Conservation (phyloP, 1,284 basidiomycete genomes). For the Pseudozyma tsukubaensis region DNA sequence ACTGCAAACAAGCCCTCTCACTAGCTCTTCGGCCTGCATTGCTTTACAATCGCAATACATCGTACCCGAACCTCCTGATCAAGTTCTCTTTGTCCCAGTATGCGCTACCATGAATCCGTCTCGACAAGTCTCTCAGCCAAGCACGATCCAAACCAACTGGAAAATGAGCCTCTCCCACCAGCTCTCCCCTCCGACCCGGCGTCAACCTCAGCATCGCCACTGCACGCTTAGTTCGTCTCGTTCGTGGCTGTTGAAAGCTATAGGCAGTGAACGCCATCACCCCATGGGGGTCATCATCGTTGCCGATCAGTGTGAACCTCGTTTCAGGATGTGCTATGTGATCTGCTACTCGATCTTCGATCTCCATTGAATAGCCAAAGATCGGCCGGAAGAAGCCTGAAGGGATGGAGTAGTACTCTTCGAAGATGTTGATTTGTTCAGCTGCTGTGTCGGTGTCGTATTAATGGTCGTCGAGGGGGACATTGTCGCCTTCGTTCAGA, state of each 20-base stretch:
- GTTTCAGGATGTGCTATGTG: neutral
- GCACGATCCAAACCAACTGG: neutral
- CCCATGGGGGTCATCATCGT: neutral
- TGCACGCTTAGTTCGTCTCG: neutral
- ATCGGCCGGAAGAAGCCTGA: neutral
- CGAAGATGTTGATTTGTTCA: neutral
- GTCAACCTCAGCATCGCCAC: conserved; percentile 8
- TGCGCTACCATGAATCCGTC: neutral
- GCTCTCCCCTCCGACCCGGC: neutral
- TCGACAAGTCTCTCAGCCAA: neutral
- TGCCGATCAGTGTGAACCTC: conserved; percentile 1
- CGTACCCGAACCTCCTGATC: neutral
- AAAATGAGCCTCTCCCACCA: conserved; percentile 18
- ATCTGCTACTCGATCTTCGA: neutral
- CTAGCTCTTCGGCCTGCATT: too few relatives aligned
- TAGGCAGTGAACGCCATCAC: conserved; percentile 5
- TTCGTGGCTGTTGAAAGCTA: conserved; percentile 1
- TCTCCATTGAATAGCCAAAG: neutral
- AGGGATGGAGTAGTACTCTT: neutral
- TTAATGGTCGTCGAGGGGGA: neutral
- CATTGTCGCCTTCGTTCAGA: too few relatives aligned
- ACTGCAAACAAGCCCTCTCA: too few relatives aligned
- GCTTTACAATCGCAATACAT: too few relatives aligned
- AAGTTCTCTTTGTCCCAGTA: conserved; percentile 2
- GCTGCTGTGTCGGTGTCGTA: neutral